Evolutionary conservation across 768 basidiomycete species (phyloP).

Genomic region (Symmetrospora coprosmae): DNA sequence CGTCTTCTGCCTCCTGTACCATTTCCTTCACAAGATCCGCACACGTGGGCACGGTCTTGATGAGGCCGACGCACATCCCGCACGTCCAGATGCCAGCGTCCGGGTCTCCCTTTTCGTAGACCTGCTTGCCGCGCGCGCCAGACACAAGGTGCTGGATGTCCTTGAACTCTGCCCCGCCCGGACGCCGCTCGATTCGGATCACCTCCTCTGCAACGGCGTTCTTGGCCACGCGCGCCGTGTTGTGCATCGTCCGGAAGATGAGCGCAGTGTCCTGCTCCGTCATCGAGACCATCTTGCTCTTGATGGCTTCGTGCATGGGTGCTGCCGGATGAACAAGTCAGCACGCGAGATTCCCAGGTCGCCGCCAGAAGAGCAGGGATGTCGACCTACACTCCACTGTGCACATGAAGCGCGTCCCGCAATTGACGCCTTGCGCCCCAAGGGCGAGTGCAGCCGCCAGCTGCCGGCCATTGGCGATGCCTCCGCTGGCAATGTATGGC

Average conservation of each 20-base stretch:
- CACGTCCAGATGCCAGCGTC: conserved; percentile 72
- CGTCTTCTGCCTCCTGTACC: conserved; percentile 60
- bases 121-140: conserved; percentile 39
- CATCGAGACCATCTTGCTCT: conserved; percentile 70
- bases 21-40: conserved; percentile 53
- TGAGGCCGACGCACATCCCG: conserved; percentile 40
- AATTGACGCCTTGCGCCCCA: conserved; percentile 39
- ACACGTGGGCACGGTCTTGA: conserved; percentile 73
- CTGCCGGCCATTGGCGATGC: conserved; percentile 73
- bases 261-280: conserved; percentile 62
- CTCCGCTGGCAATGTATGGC: conserved; percentile 82
- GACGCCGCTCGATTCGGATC: conserved; percentile 61
- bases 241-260: conserved; percentile 74
- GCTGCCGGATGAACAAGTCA: conserved; percentile 37
- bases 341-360: conserved; percentile 58
- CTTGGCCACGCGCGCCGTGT: conserved; percentile 71
- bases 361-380: conserved; percentile 94
- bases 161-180: conserved; percentile 75
- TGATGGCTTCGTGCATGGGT: conserved; percentile 77
- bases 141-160: conserved; percentile 54
- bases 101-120: conserved; percentile 69
- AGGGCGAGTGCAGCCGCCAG: conserved; percentile 66
- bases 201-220: conserved; percentile 73
- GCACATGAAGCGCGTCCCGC: conserved; percentile 40
- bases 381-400: conserved; percentile 43